Conservation (phyloP, 2,329 filamentous ascomycete genomes). For the Sphaerulina vaccinii region DNA sequence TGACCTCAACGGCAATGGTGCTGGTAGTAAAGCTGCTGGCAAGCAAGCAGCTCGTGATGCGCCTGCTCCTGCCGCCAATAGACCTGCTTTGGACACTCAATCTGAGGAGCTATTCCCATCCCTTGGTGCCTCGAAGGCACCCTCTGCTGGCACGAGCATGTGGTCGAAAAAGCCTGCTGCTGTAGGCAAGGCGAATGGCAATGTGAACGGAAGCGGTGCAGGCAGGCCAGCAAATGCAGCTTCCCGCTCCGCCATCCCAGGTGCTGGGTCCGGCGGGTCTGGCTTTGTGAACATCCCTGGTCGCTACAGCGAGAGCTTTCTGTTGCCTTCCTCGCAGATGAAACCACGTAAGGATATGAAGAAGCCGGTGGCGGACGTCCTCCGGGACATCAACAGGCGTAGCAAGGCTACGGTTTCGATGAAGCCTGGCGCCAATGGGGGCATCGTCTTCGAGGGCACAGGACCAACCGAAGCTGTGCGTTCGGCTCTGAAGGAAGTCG, state of each 20-base stretch:
- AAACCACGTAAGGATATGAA: slow-evolving; percentile 74
- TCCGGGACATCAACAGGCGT: slow-evolving; percentile 89
- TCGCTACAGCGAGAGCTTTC: slow-evolving; percentile 74
- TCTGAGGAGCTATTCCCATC: slow-evolving; percentile 94
- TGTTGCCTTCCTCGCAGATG: slow-evolving; percentile 72
- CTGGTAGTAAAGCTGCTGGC: slow-evolving; percentile 63
- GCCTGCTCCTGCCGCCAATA: slow-evolving; percentile 21
- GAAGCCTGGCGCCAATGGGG: slow-evolving; percentile 68
- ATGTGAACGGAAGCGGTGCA: slow-evolving; percentile 49
- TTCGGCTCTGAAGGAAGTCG: slow-evolving; percentile 84
- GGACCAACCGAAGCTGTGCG: slow-evolving; percentile 81
- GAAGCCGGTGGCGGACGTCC: slow-evolving; percentile 78
- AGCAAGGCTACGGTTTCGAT: slow-evolving; percentile 84
- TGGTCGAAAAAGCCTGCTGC: slow-evolving; percentile 71
- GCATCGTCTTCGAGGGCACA: slow-evolving; percentile 77
- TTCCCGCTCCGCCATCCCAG: slow-evolving; percentile 53
- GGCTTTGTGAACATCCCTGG: slow-evolving; percentile 72
- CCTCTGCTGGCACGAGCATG: slow-evolving; percentile 63
- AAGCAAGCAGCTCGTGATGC: slow-evolving; percentile 64
- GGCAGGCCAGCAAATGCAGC: slow-evolving; percentile 59
- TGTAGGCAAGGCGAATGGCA: slow-evolving; percentile 47
- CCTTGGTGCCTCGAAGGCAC: slow-evolving; percentile 70
- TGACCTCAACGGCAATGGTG: slow-evolving; percentile 41
- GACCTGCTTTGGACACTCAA: slow-evolving; percentile 67
- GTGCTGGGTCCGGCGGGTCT: slow-evolving; percentile 43